Evolutionary conservation across 164 flowering plant species (phyloP).

Genomic region (Umbellularia californica): DNA sequence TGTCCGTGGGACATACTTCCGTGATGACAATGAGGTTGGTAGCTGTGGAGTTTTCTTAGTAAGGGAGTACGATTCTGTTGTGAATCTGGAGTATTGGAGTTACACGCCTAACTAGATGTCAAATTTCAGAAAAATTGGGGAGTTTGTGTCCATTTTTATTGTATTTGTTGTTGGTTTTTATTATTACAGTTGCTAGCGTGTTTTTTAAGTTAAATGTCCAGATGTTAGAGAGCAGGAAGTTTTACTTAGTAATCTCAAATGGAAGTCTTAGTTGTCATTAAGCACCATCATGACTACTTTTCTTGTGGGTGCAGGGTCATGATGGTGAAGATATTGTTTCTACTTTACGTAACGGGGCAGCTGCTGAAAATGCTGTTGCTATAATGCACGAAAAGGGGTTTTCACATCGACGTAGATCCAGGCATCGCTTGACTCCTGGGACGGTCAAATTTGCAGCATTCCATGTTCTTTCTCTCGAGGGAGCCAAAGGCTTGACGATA

Average conservation of each 20-base stretch:
- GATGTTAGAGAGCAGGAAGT: too few species aligned
- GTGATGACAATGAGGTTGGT: constrained; percentile 69
- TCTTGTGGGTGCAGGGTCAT: constrained; percentile 52
- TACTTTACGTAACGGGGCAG: constrained; percentile 70
- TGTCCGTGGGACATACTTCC: constrained; percentile 36
- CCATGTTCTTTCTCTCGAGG: constrained; percentile 89
- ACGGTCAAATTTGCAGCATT: constrained; percentile 95
- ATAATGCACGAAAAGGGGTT: constrained; percentile 83
- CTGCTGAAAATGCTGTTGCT: constrained; percentile 84
- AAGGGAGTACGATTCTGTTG: background rate
- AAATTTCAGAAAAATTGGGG: background rate
- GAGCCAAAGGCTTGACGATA: constrained; percentile 66
- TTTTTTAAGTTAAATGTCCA: too few species aligned
- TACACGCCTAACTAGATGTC: too few species aligned
- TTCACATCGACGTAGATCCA: constrained; percentile 62
- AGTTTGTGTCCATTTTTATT: background rate
- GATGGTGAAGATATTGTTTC: constrained; percentile 65
- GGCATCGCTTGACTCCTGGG: constrained; percentile 94
- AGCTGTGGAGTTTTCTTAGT: background rate
- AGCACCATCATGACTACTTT: background rate
- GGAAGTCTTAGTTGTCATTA: background rate
- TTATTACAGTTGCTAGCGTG: too few species aligned
- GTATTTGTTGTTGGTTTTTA: too few species aligned
- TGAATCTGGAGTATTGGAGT: too few species aligned
- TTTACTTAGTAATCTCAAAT: background rate